Evolutionary conservation across 371 early-diverging fungal species (phyloP).

Genomic region (Circinella minor): DNA sequence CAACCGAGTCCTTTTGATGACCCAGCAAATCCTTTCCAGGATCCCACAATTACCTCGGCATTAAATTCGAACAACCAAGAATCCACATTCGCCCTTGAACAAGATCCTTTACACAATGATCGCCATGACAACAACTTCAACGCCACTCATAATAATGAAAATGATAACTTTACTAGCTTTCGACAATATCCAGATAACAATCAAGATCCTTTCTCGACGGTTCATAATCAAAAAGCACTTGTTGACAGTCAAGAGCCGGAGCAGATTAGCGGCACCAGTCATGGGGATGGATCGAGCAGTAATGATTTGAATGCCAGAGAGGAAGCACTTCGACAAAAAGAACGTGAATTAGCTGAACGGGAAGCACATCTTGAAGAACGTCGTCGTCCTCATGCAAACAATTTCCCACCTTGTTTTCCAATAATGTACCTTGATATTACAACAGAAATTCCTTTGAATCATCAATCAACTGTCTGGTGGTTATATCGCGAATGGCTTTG

Average conservation of each 20-base stretch:
- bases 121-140: slow-evolving; percentile 16
- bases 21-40: slow-evolving; percentile 66
- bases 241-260: slow-evolving; percentile 13
- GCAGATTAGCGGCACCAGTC: slow-evolving; percentile 4
- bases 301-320: slow-evolving; percentile 44
- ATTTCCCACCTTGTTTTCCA: slow-evolving; percentile 86
- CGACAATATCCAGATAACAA: slow-evolving; percentile 40
- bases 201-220: slow-evolving; percentile 39
- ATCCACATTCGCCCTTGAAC: slow-evolving; percentile 27
- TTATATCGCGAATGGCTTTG: slow-evolving; percentile 82
- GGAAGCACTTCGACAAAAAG: slow-evolving; percentile 66
- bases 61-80: slow-evolving; percentile 44
- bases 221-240: slow-evolving; percentile 17
- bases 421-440: slow-evolving; percentile 82
- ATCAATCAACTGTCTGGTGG: slow-evolving; percentile 67
- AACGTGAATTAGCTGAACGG: slow-evolving; percentile 69
- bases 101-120: slow-evolving; percentile 18
- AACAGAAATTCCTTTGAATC: slow-evolving; percentile 72
- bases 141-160: no score
- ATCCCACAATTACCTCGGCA: slow-evolving; percentile 59
- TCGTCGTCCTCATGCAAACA: slow-evolving; percentile 67
- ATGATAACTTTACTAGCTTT: slow-evolving; percentile 38
- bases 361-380: slow-evolving; percentile 64
- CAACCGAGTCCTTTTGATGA: slow-evolving; percentile 58
- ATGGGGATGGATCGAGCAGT: neutral